Evolutionary conservation across 2,329 filamentous ascomycete genomes (phyloP), one percentile per base, ranked within the genome.

Genomic region (Fusarium algeriense): DNA sequence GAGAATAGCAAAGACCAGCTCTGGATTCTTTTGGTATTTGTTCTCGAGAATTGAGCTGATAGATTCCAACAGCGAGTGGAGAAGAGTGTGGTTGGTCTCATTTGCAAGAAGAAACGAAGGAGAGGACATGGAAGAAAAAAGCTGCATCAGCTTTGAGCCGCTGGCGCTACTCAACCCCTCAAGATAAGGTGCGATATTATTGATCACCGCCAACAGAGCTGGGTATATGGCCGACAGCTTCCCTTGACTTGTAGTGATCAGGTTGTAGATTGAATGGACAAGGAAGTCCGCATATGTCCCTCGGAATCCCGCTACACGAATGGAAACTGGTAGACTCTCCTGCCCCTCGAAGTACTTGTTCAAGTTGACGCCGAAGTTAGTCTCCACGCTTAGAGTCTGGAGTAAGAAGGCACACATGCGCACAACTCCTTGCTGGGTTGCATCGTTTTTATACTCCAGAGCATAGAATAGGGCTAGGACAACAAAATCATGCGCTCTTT

Each of bases 361-460:
- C 54, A 99, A 85, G 75, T 94, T 95, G 77, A 92, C 89, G 34
- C 94, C 95, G 81, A 98, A 98, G 69, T 92, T 94, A 60, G 92
- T 89, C 81, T 98, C 96, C 5, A 97, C 94, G 76, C 95, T 98
- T 77, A 99, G 84, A 0, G 96, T 98, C 81, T 99, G 96, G 43
- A 99, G 83, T 45, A 98, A 87, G 80, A 99, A 98, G n/a, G 97
- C 91, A 81, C 96, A 98, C 94, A 98, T 98, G 60, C 96, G 89
- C 30, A 98, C 93, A 2, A 98, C 87, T 2, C 96, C 96, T 80
- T 98, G 95, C 79, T 95, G 97, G 2, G 94, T 90, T 23, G 92
- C 85, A 77, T 98, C 95, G 44, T 90, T 89, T 78, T 94, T 94
- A 80, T 96, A 92, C 78, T 97, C 94, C 49, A 97, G 89, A 7